Evolutionary conservation across 176 grass and related monocot genomes (phyloP), one percentile per base, ranked within the genome.

Genomic region (Aechmea fasciata): DNA sequence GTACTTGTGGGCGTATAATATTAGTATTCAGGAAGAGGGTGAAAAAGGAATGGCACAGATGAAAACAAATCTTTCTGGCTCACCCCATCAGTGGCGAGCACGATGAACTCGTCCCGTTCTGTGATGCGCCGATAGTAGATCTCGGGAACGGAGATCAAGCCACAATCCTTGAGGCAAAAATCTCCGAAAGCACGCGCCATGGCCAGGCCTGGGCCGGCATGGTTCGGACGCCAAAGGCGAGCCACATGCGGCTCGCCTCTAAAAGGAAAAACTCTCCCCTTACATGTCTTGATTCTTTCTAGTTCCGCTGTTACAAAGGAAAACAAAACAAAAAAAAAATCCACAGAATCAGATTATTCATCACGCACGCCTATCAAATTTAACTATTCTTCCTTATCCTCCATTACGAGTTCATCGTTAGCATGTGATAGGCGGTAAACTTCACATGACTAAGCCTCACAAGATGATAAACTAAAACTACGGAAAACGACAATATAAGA

Each of bases 141-240:
- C 54, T 91, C 87, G 65, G 91, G 91, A 64, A 74, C 84, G 33
- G 91, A 96, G 66, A 91, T 96, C 51, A 96, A 59, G 76, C 91
- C 91, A 77, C 83, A 87, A 68, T 96, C 85, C 78, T 96, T 91
- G 8, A 96, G 77, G 73, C 87, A 91, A 62, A 96, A 96, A 77
- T 96, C 91, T 49, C 91, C 91, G 72, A 96, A 88, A 76, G 91
- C 91, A 33, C 87, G 86, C 57, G 91, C 91, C 91, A 96, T 96
- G 64, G 91, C 91, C 71, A 96, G 65, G 72, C 91, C 91, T 65
- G 91, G 91, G 7, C 79, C 79, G 65, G 91, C 83, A 20, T 88
- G 80, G 64, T 96, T 88, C 2, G 91, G 91, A 70, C 91, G 80
- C 91, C 91, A 96, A 50, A 96, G 87, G 69, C 91, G 79, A 80